Base-by-base conservation (phyloP, 2,329 filamentous ascomycete genomes). In the Colletotrichum kahawae region DNA sequence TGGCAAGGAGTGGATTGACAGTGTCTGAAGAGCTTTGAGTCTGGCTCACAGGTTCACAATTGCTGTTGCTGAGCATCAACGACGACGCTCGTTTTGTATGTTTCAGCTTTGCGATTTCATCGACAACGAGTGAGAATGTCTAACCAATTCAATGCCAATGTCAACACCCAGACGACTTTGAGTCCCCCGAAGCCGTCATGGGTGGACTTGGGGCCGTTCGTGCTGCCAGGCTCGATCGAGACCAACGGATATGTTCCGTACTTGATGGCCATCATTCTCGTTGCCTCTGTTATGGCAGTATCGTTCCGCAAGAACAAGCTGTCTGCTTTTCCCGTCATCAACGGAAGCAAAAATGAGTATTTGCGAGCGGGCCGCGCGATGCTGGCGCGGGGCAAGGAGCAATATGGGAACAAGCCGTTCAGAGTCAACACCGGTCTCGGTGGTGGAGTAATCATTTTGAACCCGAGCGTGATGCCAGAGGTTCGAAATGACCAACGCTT, bases 371-470 rank as follows among this genome's bases (percentile, higher is more conserved):
- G 66, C 5, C 43, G 66, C 8, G 67, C 48, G 1, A 70, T 70
- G 59, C 12, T 70, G 8, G 67, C 67, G 2, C 14, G 71, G 2
- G 60, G 71, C 16, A 59, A 60, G 43, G 31, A 60, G 14, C 59
- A 64, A 0, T 64, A 70, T 13, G 71, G 43, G 2, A 54, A 21
- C 7, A 70, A 62, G 31, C 71, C 67, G n/a, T 74, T 74, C 29
- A 51, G 67, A 57, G 67, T 74, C 4, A 70, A 74, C 18, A 74
- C 66, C 3, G 66, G 71, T 6, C 71, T 74, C 7, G 71, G 71
- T 4, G 66, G 59, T 7, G 67, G 71, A 4, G 71, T 74, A 6
- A 70, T 74, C 1, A 64, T 70, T 2, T 60, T 74, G 31, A 34
- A 74, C 14, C 67, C 60, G 1, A 48, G 34, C 27, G 51, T 67